Base-by-base conservation (phyloP, 345 rosid species). In the Sapria himalayana region DNA sequence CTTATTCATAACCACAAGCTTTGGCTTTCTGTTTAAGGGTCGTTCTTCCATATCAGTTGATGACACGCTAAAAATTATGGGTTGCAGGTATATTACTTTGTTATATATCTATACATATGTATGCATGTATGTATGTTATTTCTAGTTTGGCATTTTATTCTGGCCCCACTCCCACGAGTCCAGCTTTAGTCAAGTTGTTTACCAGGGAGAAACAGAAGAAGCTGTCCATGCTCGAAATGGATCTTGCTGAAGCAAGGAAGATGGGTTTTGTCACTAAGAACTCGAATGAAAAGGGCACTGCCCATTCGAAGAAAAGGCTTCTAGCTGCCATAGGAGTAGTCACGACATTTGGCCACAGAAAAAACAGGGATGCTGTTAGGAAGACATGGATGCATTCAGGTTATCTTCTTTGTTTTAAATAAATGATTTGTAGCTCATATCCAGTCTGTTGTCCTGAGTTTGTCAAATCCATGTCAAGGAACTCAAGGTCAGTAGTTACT, bases 311-410 rank as follows among this genome's bases (percentile, higher is more conserved):
- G 70, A 79, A 63, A 55, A 73, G 61, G 58, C 74, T 72, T 1
- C 51, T 84, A 15, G 77, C 77, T 44, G 92, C 77, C 3, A 63
- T 74, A 4, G 95, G 98, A 25, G 61, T 89, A 17, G 43, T 76
- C 49, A 82, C 94, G 2, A 62, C 42, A 25, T 82, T 78, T 49
- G 94, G 78, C 33, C 75, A 68, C 25, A 72, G 59, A 60, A 76
- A 69, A 59, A 78, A 76, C 42, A 67, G 94, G 48, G 81, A 79
- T 54, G 91, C 93, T 6, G 65, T 79, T 24, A 76, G 95, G 9
- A 76, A 76, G 67, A 82, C 98, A 29, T 82, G 95, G 98, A 74
- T 79, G 86, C 91, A n/a, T n/a, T n/a, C n/a, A n/a, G n/a, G n/a
- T n/a, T n/a, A n/a, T n/a, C n/a, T n/a, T n/a, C n/a, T n/a, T n/a